Base-by-base conservation (phyloP, 1,139 yeast genomes). In the Casaregolazyma suthepensis region DNA sequence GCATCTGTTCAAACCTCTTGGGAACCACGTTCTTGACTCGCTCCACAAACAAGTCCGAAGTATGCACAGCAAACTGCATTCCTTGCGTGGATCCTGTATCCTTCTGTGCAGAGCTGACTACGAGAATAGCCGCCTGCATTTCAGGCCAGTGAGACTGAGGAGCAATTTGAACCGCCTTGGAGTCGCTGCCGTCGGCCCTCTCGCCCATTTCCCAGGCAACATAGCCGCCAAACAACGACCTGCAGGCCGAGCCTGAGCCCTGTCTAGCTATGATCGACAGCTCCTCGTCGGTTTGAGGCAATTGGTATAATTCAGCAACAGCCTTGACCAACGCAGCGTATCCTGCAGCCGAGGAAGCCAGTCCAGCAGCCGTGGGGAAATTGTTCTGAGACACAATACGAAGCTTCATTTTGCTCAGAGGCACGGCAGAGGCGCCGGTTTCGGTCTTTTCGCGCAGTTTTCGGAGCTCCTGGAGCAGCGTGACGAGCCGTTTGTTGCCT, bases 141-240 rank as follows among this genome's bases (percentile, higher is more conserved):
- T 81, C 78, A 42, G 97, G 91, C 99, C 99, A 93, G 71, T 89
- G 96, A 43, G 76, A 77, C 61, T 78, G 69, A 6, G 95, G 85
- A 3, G 96, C 96, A 48, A 93, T 80, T 72, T 89, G 90, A 35
- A 89, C 95, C 1, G 99, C 99, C 66, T 83, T 83, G 19, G 97
- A 90, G 71, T 93, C 99, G 50, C 80, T 76, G 7, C 99, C 99
- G 64, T 89, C 85, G 0, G 61, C 73, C 55, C 67, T 59, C 1
- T 63, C 60, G 53, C 99, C 99, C 97, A 90, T 91, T 71, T 93
- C 96, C 99, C 99, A 93, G 3, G 98, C 98, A 15, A 93, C 99
- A 68, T 83, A 93, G 6, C 99, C 99, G 48, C 99, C 99, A 71
- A 88, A 89, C 56, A 93, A 76, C 12, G 98, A 93, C 70, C 99